phyloP scores from a whole-genome alignment of 495 filamentous ascomycete species.

The Lophiostoma macrostomum region DNA sequence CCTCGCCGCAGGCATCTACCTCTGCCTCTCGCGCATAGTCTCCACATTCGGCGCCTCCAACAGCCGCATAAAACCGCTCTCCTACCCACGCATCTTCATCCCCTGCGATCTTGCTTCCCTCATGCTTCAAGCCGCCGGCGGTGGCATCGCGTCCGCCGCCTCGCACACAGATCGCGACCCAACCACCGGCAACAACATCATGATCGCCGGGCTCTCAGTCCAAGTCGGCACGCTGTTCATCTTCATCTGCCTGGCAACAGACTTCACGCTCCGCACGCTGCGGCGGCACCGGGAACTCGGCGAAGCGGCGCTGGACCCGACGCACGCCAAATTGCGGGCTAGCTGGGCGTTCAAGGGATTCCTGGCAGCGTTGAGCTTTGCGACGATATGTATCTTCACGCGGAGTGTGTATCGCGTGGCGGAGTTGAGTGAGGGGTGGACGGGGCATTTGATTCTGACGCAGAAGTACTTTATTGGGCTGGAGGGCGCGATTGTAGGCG shows the following conservation, averaged over 20 bases:
- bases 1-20: slow-evolving; percentile 58
- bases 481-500: slow-evolving; percentile 31
- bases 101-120: slow-evolving; percentile 51
- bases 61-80: slow-evolving; percentile 51
- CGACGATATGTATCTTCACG: slow-evolving; percentile 39
- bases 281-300: slow-evolving; percentile 13
- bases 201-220: slow-evolving; percentile 68
- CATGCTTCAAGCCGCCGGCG: slow-evolving; percentile 52
- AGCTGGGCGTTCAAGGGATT: slow-evolving; percentile 30
- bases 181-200: slow-evolving; percentile 57
- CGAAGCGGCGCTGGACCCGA: slow-evolving; percentile 20
- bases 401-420: slow-evolving; percentile 41
- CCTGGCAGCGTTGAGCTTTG: slow-evolving; percentile 26
- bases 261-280: slow-evolving; percentile 35
- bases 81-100: slow-evolving; percentile 56
- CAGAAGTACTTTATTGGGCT: slow-evolving; percentile 37
- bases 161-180: slow-evolving; percentile 36
- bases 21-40: slow-evolving; percentile 51
- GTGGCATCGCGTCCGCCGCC: slow-evolving; percentile 41
- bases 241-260: slow-evolving; percentile 35
- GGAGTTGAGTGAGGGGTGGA: slow-evolving; percentile 40
- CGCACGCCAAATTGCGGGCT: slow-evolving; percentile 18
- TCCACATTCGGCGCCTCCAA: slow-evolving; percentile 47
- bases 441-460: slow-evolving; percentile 35
- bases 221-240: slow-evolving; percentile 53